Base-by-base conservation (phyloP, 108 stramenopile species). In the Pseudonitzschia multiseries region DNA sequence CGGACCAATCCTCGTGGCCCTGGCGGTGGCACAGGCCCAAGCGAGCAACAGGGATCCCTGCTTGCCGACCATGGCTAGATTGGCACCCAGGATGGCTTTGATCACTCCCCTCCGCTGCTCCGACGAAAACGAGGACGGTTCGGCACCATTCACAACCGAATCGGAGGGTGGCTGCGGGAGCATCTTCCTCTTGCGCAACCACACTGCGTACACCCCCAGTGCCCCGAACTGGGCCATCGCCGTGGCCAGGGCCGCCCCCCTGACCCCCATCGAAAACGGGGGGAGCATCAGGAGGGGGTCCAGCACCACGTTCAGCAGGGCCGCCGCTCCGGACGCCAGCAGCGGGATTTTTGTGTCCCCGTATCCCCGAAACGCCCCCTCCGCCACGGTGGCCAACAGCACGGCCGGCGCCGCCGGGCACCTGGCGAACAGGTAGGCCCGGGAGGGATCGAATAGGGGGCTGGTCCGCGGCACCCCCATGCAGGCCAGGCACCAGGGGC, bases 221-320 rank as follows among this genome's bases (percentile, higher is more conserved):
- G 85, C 85, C 26, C 78, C 81, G 15, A 84, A 36, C 67, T 86
- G 87, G 48, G 81, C 74, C 14, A 87, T 17, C 12, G 77, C 93
- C 53, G 91, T 94, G 27, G 91, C 90, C 21, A 84, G 86, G 21
- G 93, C 93, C 22, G 93, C 91, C 13, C 91, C 93, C 40, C 53
- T 59, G 27, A 92, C 86, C 28, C 87, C 88, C 82, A 77, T 67
- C 27, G 76, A 76, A 17, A 82, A 61, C 9, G 59, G 59, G 13
- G 80, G 56, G 83, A 95, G 92, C 87, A 95, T 95, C 12, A 95
- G 68, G 1, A 91, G 8, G 0, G 93, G 93, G 78, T 95, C 93
- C 22, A 95, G 69, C 15, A 89, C 53, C 18, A 82, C 31, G 76
- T 93, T 95, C 61, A 84, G 83, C 15, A 71, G 27, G 9, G 88